Conservation (phyloP, 768 basidiomycete species). For the Pleurotus ostreatus region DNA sequence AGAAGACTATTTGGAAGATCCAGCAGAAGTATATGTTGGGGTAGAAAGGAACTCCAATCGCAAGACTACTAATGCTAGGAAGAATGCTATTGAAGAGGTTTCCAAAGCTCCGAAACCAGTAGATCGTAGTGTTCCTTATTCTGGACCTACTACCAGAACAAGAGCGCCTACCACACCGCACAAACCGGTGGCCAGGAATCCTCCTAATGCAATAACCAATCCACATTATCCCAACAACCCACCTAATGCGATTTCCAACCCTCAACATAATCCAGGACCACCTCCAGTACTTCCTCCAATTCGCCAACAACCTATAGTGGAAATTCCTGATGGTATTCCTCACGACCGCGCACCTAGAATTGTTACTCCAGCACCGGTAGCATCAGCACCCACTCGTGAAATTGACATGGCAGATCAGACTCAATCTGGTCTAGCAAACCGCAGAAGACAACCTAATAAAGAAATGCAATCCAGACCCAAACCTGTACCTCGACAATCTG, state of each 20-base stretch:
- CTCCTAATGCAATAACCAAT: no score
- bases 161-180: not conserved
- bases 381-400: not conserved
- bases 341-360: no score
- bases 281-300: not conserved
- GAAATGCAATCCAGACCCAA: no score
- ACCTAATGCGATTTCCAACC: no score
- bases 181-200: not conserved
- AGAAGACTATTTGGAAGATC: not conserved
- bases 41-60: no score
- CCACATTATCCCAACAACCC: no score
- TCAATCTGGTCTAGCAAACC: not conserved
- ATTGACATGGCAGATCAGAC: not conserved
- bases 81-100: not conserved
- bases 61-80: not conserved
- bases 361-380: no score
- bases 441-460: not conserved
- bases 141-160: not conserved
- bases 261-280: not conserved
- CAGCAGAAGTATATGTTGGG: not conserved
- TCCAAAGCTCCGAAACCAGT: not conserved
- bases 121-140: not conserved
- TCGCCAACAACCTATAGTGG: not conserved
- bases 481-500: not conserved
- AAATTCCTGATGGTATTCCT: not conserved